Conservation (phyloP, 345 rosid genomes). For the Eucalyptus sp. region DNA sequence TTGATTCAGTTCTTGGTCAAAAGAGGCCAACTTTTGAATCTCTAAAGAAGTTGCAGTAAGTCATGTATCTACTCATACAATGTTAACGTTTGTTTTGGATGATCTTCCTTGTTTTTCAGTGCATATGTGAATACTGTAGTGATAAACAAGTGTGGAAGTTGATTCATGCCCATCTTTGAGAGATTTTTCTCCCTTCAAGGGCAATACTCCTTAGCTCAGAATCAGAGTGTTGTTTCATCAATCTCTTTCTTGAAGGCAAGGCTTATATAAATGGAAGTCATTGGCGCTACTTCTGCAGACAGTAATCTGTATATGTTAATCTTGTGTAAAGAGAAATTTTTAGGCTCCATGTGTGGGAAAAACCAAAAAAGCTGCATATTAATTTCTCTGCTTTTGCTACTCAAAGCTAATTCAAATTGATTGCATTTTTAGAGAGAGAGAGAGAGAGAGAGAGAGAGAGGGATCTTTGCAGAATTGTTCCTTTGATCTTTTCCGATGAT, state of each 20-base stretch:
- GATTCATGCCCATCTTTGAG: neutral
- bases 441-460: neutral
- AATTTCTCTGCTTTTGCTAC: neutral
- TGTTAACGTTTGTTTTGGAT: neutral
- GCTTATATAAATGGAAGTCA: neutral
- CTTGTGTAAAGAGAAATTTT: neutral
- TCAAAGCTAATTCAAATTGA: neutral
- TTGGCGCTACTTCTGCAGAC: neutral
- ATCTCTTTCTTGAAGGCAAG: neutral
- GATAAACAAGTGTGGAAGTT: neutral
- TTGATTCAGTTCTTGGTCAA: conserved; percentile 67
- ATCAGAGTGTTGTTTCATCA: neutral
- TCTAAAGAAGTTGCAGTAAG: conserved; percentile 71
- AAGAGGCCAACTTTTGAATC: conserved; percentile 52
- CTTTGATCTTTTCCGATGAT: neutral
- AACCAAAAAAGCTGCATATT: neutral
- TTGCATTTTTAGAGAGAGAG: neutral
- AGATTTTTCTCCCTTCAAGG: neutral
- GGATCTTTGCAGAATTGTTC: neutral
- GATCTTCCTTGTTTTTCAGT: neutral
- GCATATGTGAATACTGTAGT: neutral
- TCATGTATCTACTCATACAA: neutral
- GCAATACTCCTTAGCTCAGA: neutral
- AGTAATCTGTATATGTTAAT: neutral
- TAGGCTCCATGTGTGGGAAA: neutral